Conservation (phyloP, 2,329 filamentous ascomycete genomes). For the Cryphonectria naterciae region DNA sequence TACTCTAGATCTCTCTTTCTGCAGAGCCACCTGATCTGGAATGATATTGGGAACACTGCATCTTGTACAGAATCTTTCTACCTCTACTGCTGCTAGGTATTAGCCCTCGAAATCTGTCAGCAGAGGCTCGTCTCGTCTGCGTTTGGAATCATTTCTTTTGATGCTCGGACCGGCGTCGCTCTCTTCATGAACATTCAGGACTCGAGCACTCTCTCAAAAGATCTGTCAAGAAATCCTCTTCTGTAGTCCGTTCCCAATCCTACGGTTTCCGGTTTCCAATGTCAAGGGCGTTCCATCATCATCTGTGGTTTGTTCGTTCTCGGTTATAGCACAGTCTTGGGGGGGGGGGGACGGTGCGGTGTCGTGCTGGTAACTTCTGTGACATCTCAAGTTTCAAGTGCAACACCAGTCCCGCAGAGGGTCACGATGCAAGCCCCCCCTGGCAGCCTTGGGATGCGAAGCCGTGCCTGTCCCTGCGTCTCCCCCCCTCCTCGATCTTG, state of each 20-base stretch:
- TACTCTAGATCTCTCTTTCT: too few relatives aligned
- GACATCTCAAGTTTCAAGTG: conserved; percentile 53
- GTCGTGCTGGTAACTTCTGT: conserved; percentile 37
- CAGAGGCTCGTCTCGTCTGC: background rate
- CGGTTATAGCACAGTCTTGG: conserved; percentile 13
- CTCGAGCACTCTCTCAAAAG: background rate
- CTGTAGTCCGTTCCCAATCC: background rate
- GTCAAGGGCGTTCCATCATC: background rate
- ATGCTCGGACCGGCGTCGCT: background rate
- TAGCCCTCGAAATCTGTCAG: too few relatives aligned
- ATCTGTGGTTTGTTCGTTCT: background rate
- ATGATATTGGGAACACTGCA: too few relatives aligned
- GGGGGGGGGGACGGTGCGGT: background rate
- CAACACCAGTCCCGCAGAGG: conserved; percentile 42
- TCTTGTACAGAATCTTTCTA: background rate
- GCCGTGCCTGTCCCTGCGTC: conserved; percentile 17
- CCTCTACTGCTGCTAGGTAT: background rate
- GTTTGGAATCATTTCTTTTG: background rate
- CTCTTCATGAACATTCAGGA: background rate
- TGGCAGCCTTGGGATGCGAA: conserved; percentile 26
- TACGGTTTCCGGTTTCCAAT: background rate
- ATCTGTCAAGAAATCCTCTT: background rate
- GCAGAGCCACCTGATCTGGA: too few relatives aligned
- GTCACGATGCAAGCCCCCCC: conserved; percentile 35
- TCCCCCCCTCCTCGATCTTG: conserved; percentile 12